Evolutionary conservation across 2,329 filamentous ascomycete species (phyloP), one percentile per base, ranked within the genome.

Genomic region (Verticillium nonalfalfae): DNA sequence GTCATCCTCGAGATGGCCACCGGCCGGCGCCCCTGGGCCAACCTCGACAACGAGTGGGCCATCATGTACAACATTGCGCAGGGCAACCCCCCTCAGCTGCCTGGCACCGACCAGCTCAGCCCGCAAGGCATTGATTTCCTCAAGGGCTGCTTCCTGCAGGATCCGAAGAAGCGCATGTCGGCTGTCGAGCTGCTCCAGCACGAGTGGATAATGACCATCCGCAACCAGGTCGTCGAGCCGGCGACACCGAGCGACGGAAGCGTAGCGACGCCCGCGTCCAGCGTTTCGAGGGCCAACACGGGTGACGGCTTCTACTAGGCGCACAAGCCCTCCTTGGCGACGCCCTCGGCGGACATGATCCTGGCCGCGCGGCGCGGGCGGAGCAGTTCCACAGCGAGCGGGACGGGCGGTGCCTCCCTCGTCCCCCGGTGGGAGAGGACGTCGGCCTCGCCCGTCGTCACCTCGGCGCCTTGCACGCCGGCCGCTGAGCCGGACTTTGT

Each of bases 21-120:
- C 0, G 95, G 95, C 21, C 86, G 93, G 64, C 87, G 94, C 15
- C 95, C 95, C 1, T 99, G 95, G 95, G 92, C 93, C 33, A 92
- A 89, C 66, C 86, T 98, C 56, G 95, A 99, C 78, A 99, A 99
- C 72, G 95, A 99, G 75, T 99, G 93, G 93, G 95, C 95, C 52
- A 98, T 99, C 78, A 99, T 99, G 95, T 99, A 97, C 83, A 98
- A 98, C 79, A 99, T 99, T 71, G 95, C 95, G 1, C 94, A 97
- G 73, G 95, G 95, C 66, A 96, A 97, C 69, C 90, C 93, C 57
- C 95, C 95, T 6, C 89, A 92, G 72, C 81, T 97, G 61, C 95
- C 95, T 1, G 82, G 85, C 1, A 73, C 80, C 1, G 94, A 98
- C 59, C 94, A 98, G 75, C 84, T 99, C 65, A 95, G 90, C 70